Conservation (phyloP, 192 early-diverging fungal genomes). For the Rhizophagus sp. region DNA sequence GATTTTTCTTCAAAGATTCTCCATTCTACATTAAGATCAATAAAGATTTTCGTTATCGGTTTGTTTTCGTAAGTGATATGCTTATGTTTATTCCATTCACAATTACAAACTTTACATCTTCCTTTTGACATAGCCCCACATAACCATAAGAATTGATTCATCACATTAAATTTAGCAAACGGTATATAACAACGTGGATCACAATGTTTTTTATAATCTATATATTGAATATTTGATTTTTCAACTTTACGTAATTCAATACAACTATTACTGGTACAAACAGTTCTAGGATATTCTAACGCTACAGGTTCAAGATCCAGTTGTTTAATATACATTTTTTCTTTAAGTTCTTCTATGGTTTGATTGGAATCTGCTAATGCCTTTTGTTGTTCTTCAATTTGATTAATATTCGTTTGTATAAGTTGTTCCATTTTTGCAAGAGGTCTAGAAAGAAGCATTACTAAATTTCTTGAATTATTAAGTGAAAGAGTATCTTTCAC, state of each 20-base stretch:
- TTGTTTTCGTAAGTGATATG: slow-evolving; percentile 29
- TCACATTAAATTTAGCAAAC: slow-evolving; percentile 24
- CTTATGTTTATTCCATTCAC: slow-evolving; percentile 37
- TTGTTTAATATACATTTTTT: slow-evolving; percentile 20
- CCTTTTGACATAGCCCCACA: slow-evolving; percentile 33
- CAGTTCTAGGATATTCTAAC: slow-evolving; percentile 29
- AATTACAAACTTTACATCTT: slow-evolving; percentile 32
- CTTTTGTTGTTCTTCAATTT: slow-evolving; percentile 21
- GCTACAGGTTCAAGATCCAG: slow-evolving; percentile 32
- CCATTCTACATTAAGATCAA: slow-evolving; percentile 27
- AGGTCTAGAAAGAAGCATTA: slow-evolving; percentile 28
- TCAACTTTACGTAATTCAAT: not conserved
- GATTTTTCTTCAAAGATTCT: slow-evolving; percentile 27
- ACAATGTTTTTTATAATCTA: slow-evolving; percentile 35
- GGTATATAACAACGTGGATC: slow-evolving; percentile 32
- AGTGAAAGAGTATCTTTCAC: slow-evolving; percentile 35
- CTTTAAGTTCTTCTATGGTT: slow-evolving; percentile 29
- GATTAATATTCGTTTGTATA: slow-evolving; percentile 29
- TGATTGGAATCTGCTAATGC: slow-evolving; percentile 29
- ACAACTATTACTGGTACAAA: slow-evolving; percentile 30
- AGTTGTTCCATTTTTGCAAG: slow-evolving; percentile 34
- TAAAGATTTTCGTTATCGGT: slow-evolving; percentile 25
- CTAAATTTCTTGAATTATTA: slow-evolving; percentile 28
- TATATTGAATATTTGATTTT: slow-evolving; percentile 14
- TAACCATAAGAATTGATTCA: slow-evolving; percentile 21